phyloP scores from a whole-genome alignment of 768 basidiomycete genomes.

The Leccinum longicurvipes region DNA sequence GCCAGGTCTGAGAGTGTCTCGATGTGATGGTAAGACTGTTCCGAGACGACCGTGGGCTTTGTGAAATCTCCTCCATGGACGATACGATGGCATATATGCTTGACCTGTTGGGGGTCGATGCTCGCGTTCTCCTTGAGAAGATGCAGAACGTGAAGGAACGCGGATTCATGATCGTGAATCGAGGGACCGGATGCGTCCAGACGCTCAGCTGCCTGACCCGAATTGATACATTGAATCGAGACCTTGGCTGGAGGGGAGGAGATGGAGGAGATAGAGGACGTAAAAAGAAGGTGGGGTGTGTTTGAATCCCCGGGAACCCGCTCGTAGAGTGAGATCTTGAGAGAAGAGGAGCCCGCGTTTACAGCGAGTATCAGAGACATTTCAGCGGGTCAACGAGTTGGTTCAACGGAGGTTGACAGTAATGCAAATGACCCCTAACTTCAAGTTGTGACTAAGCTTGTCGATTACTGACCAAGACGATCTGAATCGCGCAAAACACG shows the following conservation, averaged over 20 bases:
- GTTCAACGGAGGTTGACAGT: not conserved
- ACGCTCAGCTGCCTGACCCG: not conserved
- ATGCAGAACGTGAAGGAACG: slow-evolving; percentile 59
- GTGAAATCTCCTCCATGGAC: slow-evolving; percentile 85
- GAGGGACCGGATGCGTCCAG: slow-evolving; percentile 29
- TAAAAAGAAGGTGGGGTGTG: slow-evolving; percentile 45
- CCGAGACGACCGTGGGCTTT: slow-evolving; percentile 65
- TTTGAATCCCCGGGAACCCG: slow-evolving; percentile 26
- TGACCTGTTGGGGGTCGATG: slow-evolving; percentile 44
- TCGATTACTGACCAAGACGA: too few species aligned
- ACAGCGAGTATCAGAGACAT: slow-evolving; percentile 57
- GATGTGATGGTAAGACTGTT: slow-evolving; percentile 69
- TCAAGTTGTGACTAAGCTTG: not conserved
- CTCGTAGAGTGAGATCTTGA: slow-evolving; percentile 73
- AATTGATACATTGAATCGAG: slow-evolving; percentile 34
- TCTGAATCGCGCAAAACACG: not conserved
- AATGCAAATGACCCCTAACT: not conserved
- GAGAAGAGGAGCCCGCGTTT: slow-evolving; percentile 83
- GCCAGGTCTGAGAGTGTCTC: slow-evolving; percentile 75
- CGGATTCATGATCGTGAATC: slow-evolving; percentile 57
- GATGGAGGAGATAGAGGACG: slow-evolving; percentile 55
- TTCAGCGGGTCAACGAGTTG: not conserved
- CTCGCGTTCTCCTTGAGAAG: slow-evolving; percentile 40
- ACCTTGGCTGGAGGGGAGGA: slow-evolving; percentile 53
- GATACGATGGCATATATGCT: slow-evolving; percentile 68